Conservation (phyloP, 1,139 yeast species). For the Diutina rugosa region DNA sequence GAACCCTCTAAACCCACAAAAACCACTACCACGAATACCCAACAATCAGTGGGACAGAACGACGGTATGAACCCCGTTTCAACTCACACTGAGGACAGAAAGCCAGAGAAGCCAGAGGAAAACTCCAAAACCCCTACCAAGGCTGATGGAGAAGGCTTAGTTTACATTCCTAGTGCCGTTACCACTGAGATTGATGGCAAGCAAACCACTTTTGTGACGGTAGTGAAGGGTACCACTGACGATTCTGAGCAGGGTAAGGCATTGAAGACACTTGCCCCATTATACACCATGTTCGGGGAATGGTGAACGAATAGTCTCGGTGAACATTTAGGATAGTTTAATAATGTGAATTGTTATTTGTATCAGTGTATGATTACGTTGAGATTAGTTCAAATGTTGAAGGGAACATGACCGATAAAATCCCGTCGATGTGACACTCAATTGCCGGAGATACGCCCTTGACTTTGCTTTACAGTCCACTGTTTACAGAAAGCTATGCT, state of each 20-base stretch:
- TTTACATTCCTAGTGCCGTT: background rate
- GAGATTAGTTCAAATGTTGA: background rate
- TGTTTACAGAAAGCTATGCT: background rate
- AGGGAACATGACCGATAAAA: background rate
- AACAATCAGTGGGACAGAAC: background rate
- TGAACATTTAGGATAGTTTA: background rate
- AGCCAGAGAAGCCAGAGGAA: too few species aligned
- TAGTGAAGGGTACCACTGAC: background rate
- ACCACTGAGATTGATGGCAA: background rate
- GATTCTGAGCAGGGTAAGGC: background rate
- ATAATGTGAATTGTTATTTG: background rate
- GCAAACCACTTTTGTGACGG: background rate
- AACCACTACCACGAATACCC: background rate
- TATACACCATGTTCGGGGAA: background rate
- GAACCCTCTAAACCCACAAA: background rate
- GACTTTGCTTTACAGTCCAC: background rate
- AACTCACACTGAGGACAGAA: background rate
- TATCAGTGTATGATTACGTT: background rate
- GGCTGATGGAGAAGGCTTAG: background rate
- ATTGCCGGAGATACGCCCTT: slow-evolving; percentile 1
- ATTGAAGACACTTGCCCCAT: background rate
- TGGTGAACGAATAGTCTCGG: background rate
- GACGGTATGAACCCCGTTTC: background rate
- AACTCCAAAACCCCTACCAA: background rate
- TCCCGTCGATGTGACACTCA: slow-evolving; percentile 2